A percentile compares a stretch with the other conserved stretches of the same genome.
These are phyloP conservation scores for Daedaleopsis sinensis DNA, from an alignment of 768 basidiomycete species.

Conservation along the genomic window DNA sequence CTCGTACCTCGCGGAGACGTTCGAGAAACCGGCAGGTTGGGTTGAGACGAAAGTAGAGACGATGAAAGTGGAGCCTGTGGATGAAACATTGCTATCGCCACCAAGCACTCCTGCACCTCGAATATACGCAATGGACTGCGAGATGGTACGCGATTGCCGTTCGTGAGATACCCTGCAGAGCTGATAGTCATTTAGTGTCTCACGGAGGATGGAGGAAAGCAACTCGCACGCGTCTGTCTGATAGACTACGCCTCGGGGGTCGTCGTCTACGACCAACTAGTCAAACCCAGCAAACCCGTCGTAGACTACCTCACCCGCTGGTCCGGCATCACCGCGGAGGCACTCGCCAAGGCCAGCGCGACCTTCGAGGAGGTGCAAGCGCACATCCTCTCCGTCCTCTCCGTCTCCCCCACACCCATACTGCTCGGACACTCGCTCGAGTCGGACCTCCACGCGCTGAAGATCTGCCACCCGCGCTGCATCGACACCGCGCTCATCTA, in stretches of 20 bases:
- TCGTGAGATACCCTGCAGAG: not conserved
- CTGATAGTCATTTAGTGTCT: constrained; percentile 57
- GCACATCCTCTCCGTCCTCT: constrained; percentile 64
- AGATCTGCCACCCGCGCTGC: constrained; percentile 81
- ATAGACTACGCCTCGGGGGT: constrained; percentile 75
- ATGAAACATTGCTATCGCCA: constrained; percentile 41
- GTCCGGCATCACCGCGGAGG: constrained; percentile 89
- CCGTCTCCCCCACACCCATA: constrained; percentile 64
- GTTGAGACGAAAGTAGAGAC: constrained; percentile 58
- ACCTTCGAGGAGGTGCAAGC: constrained; percentile 80
- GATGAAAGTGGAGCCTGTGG: constrained; percentile 39
- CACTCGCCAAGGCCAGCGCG: constrained; percentile 70
- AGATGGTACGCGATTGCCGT: constrained; percentile 71
- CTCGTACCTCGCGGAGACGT: constrained; percentile 77
- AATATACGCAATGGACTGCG: constrained; percentile 91
- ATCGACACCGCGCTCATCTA: constrained; percentile 91
- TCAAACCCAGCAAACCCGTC: constrained; percentile 85
- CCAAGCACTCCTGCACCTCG: constrained; percentile 39
- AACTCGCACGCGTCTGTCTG: constrained; percentile 82
- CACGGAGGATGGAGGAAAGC: constrained; percentile 90
- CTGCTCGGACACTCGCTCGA: constrained; percentile 96
- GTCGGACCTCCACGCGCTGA: constrained; percentile 88
- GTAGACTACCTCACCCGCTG: constrained; percentile 93
- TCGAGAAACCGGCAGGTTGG: constrained; percentile 72
- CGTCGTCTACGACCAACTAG: constrained; percentile 86